Conservation (phyloP, 106 monocot species). For the Phalaenopsis aphrodite region DNA sequence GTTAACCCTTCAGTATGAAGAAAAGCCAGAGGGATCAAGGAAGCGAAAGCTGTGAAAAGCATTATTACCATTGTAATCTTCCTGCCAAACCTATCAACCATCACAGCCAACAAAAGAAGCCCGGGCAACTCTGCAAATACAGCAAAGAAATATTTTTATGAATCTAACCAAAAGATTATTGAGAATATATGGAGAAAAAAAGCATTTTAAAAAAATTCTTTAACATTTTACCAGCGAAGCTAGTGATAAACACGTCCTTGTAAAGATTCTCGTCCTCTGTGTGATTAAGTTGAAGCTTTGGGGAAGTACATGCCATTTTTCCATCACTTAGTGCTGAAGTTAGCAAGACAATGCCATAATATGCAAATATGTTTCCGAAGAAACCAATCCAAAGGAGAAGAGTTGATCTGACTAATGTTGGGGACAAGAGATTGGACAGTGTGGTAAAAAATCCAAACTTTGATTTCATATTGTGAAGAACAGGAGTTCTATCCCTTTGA, state of each 20-base stretch:
- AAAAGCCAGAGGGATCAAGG: slow-evolving; percentile 47
- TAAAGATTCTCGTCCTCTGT: slow-evolving; percentile 28
- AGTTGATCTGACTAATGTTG: slow-evolving; percentile 47
- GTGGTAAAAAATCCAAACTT: slow-evolving; percentile 24
- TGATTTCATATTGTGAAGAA: background rate
- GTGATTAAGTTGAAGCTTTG: background rate
- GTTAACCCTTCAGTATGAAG: slow-evolving; percentile 28
- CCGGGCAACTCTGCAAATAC: slow-evolving; percentile 64
- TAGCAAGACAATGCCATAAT: slow-evolving; percentile 76
- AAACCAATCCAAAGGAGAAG: slow-evolving; percentile 65
- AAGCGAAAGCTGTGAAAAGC: slow-evolving; percentile 45
- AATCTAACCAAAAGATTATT: background rate
- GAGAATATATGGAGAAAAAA: background rate
- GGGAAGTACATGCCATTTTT: slow-evolving; percentile 17
- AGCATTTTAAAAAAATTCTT: background rate
- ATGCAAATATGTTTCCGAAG: slow-evolving; percentile 77
- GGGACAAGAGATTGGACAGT: slow-evolving; percentile 35
- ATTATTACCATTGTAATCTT: slow-evolving; percentile 51
- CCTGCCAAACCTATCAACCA: slow-evolving; percentile 65
- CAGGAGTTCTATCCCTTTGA: background rate
- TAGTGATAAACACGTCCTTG: slow-evolving; percentile 67
- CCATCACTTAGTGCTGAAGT: slow-evolving; percentile 44
- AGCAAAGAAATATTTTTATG: background rate
- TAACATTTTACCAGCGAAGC: slow-evolving; percentile 49
- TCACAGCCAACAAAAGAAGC: slow-evolving; percentile 43